Evolutionary conservation across 345 rosid genomes (phyloP).

Genomic region (Acer yangbiense): DNA sequence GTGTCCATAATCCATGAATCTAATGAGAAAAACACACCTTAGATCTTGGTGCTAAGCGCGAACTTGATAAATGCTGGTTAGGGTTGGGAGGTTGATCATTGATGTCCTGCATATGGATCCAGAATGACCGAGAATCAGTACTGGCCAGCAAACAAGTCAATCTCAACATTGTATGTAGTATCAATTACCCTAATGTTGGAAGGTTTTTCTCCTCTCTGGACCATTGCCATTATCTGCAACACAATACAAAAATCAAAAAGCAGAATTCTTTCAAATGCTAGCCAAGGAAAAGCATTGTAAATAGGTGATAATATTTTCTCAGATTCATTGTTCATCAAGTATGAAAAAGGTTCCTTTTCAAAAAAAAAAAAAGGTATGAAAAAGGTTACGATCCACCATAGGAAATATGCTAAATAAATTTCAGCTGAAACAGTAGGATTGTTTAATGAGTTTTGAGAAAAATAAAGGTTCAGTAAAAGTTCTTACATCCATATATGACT

Average conservation of each 20-base stretch:
- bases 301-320: background rate
- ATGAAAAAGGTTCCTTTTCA: background rate
- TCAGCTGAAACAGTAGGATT: background rate
- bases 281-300: constrained; percentile 6
- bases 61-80: constrained; percentile 69
- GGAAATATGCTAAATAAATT: background rate
- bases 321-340: background rate
- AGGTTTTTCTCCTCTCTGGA: constrained; percentile 96
- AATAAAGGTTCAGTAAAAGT: background rate
- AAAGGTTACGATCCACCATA: background rate
- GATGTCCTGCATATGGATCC: constrained; percentile 60
- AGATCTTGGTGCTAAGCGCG: constrained; percentile 70
- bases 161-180: constrained; percentile 12
- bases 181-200: constrained; percentile 73
- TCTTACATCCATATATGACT: constrained; percentile 91
- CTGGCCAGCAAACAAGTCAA: constrained; percentile 18
- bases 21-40: constrained; percentile 58
- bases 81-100: constrained; percentile 92
- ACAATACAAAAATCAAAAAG: constrained; percentile 12
- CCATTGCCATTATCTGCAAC: constrained; percentile 87
- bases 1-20: background rate
- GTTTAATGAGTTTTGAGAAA: constrained; percentile 1
- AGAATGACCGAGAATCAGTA: constrained; percentile 25
- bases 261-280: background rate
- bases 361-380: too few relatives aligned